phyloP scores from a whole-genome alignment of 2,329 filamentous ascomycete genomes.

The Chaetomium strumarium region DNA sequence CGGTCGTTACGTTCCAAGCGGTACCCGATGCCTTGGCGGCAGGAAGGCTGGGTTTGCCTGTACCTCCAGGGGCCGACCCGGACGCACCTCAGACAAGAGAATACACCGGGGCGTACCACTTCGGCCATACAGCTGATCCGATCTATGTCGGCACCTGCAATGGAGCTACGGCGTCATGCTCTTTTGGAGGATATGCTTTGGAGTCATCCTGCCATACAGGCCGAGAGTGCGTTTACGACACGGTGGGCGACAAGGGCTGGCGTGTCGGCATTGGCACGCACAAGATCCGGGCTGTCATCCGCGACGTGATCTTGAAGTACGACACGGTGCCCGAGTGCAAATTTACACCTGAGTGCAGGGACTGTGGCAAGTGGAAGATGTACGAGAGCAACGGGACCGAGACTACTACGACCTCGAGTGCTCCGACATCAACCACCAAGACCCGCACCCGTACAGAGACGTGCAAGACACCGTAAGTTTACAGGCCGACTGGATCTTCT shows the following conservation, averaged over 20 bases:
- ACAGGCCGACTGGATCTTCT: neutral
- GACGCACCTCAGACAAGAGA: slow-evolving; percentile 63
- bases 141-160: slow-evolving; percentile 94
- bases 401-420: slow-evolving; percentile 57
- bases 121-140: slow-evolving; percentile 93
- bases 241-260: slow-evolving; percentile 87
- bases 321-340: slow-evolving; percentile 72
- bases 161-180: slow-evolving; percentile 80
- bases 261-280: slow-evolving; percentile 86
- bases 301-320: slow-evolving; percentile 79
- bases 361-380: slow-evolving; percentile 92
- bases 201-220: slow-evolving; percentile 91
- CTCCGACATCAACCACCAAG: slow-evolving; percentile 49
- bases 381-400: slow-evolving; percentile 88
- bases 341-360: slow-evolving; percentile 72
- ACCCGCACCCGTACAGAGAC: slow-evolving; percentile 72
- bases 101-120: slow-evolving; percentile 77
- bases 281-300: slow-evolving; percentile 81
- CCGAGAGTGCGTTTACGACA: slow-evolving; percentile 83
- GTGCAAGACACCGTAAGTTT: slow-evolving; percentile 65
- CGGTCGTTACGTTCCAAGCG: slow-evolving; percentile 88
- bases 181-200: slow-evolving; percentile 87
- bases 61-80: slow-evolving; percentile 72
- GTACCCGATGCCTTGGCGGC: slow-evolving; percentile 87
- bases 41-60: slow-evolving; percentile 74